A percentile compares a stretch with the other conserved stretches of the same genome.
These are phyloP conservation scores for Dissoconium aciculare DNA, from an alignment of 2,329 filamentous ascomycete species.

Conservation along the genomic window DNA sequence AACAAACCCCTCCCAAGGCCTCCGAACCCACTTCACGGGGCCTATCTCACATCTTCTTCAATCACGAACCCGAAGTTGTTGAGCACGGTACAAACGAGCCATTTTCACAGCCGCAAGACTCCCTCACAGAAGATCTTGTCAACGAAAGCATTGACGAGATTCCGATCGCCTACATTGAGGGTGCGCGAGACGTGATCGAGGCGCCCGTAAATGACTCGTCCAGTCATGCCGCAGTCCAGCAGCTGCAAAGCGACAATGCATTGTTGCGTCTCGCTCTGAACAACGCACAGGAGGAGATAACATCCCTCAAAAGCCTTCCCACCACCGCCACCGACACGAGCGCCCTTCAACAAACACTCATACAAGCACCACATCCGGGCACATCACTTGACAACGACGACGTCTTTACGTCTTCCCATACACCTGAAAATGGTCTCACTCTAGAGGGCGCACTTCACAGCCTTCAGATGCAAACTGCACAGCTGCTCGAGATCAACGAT, in stretches of 20 bases:
- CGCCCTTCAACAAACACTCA: conserved; percentile 3
- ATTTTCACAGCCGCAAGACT: neutral
- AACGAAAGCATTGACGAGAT: conserved; percentile 11
- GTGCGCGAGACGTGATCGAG: too few relatives aligned
- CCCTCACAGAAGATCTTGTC: conserved; percentile 10
- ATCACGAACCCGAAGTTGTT: conserved; percentile 4
- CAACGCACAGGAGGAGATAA: conserved; percentile 8
- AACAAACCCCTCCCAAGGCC: conserved; percentile 1
- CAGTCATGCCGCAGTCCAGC: conserved; percentile 3
- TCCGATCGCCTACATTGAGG: too few relatives aligned
- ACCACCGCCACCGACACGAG: conserved; percentile 4
- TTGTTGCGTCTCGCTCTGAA: conserved; percentile 7
- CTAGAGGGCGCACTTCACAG: conserved; percentile 23
- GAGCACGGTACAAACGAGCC: conserved; percentile 1
- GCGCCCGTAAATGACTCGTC: conserved; percentile 1
- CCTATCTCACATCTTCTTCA: conserved; percentile 13
- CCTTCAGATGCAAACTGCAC: conserved; percentile 21
- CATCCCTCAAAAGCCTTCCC: conserved; percentile 2
- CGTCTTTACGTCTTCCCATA: too few relatives aligned
- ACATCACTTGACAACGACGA: too few relatives aligned
- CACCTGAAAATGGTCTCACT: conserved; percentile 8
- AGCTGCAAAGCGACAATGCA: conserved; percentile 10
- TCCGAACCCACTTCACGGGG: conserved; percentile 6
- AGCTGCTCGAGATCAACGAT: conserved; percentile 22
- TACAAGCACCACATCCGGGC: too few relatives aligned